A percentile compares a stretch with the other conserved stretches of the same genome.
Conservation (phyloP, 345 rosid species). For the Psidium friedrichsthalianum region DNA sequence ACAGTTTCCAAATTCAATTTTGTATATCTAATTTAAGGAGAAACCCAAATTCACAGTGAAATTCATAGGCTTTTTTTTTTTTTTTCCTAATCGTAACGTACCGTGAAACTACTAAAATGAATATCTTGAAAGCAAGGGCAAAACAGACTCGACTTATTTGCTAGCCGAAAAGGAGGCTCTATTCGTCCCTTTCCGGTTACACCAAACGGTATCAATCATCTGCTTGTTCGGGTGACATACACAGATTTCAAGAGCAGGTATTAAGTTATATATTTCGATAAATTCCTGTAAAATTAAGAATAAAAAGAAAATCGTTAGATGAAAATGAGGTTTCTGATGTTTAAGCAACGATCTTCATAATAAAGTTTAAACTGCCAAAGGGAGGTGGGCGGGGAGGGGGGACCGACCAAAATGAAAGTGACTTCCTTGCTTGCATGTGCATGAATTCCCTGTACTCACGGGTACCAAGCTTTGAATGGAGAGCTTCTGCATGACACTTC, state of each 20-base stretch:
- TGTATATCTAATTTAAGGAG: neutral
- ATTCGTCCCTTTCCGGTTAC: neutral
- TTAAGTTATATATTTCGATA: neutral
- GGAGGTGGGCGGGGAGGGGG: too few species aligned
- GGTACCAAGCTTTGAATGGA: neutral
- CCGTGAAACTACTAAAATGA: neutral
- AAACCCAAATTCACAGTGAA: neutral
- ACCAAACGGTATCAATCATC: neutral
- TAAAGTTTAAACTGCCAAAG: neutral
- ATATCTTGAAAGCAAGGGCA: neutral
- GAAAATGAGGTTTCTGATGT: neutral
- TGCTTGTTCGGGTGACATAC: neutral
- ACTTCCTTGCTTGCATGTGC: neutral
- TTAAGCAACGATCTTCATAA: neutral
- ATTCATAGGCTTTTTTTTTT: too few species aligned
- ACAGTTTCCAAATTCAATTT: neutral
- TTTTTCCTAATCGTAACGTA: too few species aligned
- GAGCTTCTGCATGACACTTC: neutral
- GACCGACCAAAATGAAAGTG: neutral
- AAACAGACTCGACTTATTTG: neutral
- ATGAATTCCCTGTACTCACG: neutral
- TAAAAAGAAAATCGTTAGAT: neutral
- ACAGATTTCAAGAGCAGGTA: neutral
- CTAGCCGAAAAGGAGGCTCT: too few species aligned
- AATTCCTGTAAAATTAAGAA: neutral